A percentile compares a stretch with the other conserved stretches of the same genome.
Conservation (phyloP, 306 rosid species). For the Prunus mongolica region DNA sequence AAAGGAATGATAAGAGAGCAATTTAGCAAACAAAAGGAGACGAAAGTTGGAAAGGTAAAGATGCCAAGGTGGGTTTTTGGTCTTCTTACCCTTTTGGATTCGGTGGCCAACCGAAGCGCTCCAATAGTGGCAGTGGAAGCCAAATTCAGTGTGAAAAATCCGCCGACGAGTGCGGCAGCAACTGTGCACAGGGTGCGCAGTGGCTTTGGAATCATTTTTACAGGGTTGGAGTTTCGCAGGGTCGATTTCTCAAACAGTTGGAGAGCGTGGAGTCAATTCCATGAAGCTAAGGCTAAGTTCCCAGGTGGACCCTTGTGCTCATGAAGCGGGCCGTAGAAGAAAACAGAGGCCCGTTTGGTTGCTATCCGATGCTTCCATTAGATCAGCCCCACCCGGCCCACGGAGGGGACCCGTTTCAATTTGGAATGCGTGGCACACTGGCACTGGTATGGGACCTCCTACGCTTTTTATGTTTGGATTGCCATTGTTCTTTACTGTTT, state of each 20-base stretch:
- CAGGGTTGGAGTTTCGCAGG: not conserved
- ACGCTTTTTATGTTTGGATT: not conserved
- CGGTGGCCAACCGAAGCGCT: slow-evolving; percentile 44
- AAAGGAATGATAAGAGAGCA: not conserved
- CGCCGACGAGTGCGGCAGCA: slow-evolving; percentile 54
- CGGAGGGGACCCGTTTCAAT: not conserved
- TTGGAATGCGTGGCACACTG: not conserved
- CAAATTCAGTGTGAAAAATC: slow-evolving; percentile 53
- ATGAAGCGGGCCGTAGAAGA: not conserved
- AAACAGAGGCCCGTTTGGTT: not conserved
- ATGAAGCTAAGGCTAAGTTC: not conserved
- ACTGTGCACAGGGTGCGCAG: slow-evolving; percentile 37
- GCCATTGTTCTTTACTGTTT: not conserved
- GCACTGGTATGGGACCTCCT: not conserved
- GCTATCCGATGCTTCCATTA: not conserved
- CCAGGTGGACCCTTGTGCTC: not conserved
- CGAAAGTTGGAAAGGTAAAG: not conserved
- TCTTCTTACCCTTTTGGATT: slow-evolving; percentile 62
- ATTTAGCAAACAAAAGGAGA: not conserved
- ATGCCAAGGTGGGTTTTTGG: not conserved
- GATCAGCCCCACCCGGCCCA: slow-evolving; percentile 4
- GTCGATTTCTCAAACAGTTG: slow-evolving; percentile 34
- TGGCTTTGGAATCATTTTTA: slow-evolving; percentile 45
- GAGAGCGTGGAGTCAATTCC: not conserved
- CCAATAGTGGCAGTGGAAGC: slow-evolving; percentile 60